Evolutionary conservation across 495 filamentous ascomycete species (phyloP).

Genomic region (Alectoria sarmentosa): DNA sequence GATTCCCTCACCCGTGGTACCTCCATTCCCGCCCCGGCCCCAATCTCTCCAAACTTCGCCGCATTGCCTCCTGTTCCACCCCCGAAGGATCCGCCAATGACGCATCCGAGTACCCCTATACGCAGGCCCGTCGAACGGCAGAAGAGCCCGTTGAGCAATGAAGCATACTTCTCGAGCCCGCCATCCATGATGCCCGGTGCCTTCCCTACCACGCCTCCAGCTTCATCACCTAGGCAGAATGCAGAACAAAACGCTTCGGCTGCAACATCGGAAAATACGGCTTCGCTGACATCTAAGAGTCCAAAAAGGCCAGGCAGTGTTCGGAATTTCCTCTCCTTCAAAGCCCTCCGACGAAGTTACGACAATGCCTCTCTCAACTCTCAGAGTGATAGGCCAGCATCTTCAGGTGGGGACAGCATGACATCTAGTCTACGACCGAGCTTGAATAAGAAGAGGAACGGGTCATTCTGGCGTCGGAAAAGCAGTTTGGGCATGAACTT

Average conservation of each 20-base stretch:
- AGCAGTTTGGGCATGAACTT: conserved; percentile 22
- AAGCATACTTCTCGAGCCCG: conserved; percentile 21
- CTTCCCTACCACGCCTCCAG: conserved; percentile 22
- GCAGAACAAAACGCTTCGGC: neutral
- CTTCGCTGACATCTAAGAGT: conserved; percentile 10
- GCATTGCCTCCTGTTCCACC: conserved; percentile 19
- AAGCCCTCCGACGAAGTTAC: conserved; percentile 16
- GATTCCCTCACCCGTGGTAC: conserved; percentile 18
- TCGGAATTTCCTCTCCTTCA: conserved; percentile 21
- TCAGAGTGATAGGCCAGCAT: conserved; percentile 17
- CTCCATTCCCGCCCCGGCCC: conserved; percentile 16
- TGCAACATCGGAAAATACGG: neutral
- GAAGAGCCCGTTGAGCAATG: conserved; percentile 22
- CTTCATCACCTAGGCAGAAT: conserved; percentile 8
- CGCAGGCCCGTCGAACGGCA: conserved; percentile 21
- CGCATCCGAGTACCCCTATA: conserved; percentile 14
- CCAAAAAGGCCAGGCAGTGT: conserved; percentile 22
- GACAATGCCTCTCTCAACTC: conserved; percentile 4
- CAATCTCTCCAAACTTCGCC: conserved; percentile 3
- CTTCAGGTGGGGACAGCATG: conserved; percentile 37
- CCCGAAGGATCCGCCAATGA: conserved; percentile 13
- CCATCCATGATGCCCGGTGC: conserved; percentile 24
- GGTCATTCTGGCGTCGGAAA: conserved; percentile 24
- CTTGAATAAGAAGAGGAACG: conserved; percentile 23
- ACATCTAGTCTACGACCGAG: conserved; percentile 12